These are phyloP conservation scores for Dryadomyces quercus-mongolicae DNA, from an alignment of 2,329 filamentous ascomycete species.

Conservation along the genomic window DNA sequence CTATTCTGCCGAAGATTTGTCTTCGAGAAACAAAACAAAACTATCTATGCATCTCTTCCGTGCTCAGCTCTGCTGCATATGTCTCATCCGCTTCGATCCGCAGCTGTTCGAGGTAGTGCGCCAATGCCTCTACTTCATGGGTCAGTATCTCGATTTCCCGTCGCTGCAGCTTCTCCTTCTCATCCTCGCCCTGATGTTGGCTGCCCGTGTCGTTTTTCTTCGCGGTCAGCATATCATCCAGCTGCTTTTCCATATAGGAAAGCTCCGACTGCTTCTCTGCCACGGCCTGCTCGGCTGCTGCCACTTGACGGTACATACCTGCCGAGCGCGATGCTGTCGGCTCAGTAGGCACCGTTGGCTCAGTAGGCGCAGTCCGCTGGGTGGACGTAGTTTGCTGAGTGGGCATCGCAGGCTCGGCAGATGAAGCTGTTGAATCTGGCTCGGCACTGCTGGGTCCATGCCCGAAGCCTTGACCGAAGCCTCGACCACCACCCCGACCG, in stretches of 20 bases:
- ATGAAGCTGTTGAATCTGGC: slow-evolving; percentile 8
- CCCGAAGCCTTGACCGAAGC: background rate
- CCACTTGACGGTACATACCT: slow-evolving; percentile 24
- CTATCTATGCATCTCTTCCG: slow-evolving; percentile 8
- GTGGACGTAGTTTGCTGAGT: too few species aligned
- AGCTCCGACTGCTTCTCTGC: slow-evolving; percentile 18
- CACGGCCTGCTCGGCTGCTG: slow-evolving; percentile 22
- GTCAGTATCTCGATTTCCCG: slow-evolving; percentile 17
- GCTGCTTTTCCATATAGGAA: slow-evolving; percentile 13
- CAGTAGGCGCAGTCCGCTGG: background rate
- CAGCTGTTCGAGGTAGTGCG: slow-evolving; percentile 23
- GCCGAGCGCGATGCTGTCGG: slow-evolving; percentile 12
- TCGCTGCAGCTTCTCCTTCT: slow-evolving; percentile 11
- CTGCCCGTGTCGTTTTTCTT: background rate
- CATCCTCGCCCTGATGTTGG: slow-evolving; percentile 7
- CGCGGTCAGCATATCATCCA: slow-evolving; percentile 11
- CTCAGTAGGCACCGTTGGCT: background rate
- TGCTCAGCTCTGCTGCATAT: slow-evolving; percentile 30
- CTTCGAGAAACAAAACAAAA: too few species aligned
- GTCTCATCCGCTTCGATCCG: slow-evolving; percentile 33
- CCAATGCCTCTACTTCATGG: slow-evolving; percentile 26
- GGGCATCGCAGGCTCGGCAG: background rate
- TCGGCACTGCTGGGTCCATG: slow-evolving; percentile 20
- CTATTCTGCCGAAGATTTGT: too few species aligned
- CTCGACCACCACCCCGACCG: background rate